Evolutionary conservation across 108 stramenopile genomes (phyloP).

Genomic region (Cyclotella choctawhatcheeana): DNA sequence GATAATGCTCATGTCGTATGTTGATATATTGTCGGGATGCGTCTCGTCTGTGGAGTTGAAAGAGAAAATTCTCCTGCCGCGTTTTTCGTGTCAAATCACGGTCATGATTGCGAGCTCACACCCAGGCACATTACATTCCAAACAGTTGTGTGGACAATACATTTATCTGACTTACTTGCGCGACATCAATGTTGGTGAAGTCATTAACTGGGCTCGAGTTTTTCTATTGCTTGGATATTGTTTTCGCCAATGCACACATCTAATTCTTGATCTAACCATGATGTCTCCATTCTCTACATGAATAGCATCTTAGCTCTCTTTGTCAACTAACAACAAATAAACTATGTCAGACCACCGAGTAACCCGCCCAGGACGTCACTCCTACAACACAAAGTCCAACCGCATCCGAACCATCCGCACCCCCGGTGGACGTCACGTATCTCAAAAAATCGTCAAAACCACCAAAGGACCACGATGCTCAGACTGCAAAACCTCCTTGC

Average conservation of each 20-base stretch:
- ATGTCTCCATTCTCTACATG: not conserved
- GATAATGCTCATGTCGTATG: too few relatives aligned
- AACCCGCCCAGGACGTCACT: conserved; percentile 93
- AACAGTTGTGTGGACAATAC: too few relatives aligned
- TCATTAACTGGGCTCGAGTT: conserved; percentile 23
- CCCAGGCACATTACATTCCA: too few relatives aligned
- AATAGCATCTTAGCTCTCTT: conserved; percentile 3
- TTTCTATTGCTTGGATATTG: conserved; percentile 13
- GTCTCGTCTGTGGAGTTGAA: too few relatives aligned
- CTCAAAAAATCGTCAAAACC: conserved; percentile 91
- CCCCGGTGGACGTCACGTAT: conserved; percentile 91
- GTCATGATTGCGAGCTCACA: too few relatives aligned
- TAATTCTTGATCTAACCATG: not conserved
- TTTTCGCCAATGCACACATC: conserved; percentile 22
- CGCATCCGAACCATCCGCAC: conserved; percentile 80
- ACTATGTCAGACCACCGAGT: conserved; percentile 92
- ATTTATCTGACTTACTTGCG: conserved; percentile 44
- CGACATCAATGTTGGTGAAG: conserved; percentile 31
- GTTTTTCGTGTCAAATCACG: too few relatives aligned
- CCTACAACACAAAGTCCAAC: conserved; percentile 94
- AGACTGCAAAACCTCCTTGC: conserved; percentile 87
- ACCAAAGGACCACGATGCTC: conserved; percentile 93
- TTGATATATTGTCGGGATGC: too few relatives aligned
- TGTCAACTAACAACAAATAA: conserved; percentile 22
- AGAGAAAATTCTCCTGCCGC: too few relatives aligned